These are phyloP conservation scores for Raddia distichophylla DNA, from an alignment of 176 grass and related monocot genomes.

Conservation along the genomic window DNA sequence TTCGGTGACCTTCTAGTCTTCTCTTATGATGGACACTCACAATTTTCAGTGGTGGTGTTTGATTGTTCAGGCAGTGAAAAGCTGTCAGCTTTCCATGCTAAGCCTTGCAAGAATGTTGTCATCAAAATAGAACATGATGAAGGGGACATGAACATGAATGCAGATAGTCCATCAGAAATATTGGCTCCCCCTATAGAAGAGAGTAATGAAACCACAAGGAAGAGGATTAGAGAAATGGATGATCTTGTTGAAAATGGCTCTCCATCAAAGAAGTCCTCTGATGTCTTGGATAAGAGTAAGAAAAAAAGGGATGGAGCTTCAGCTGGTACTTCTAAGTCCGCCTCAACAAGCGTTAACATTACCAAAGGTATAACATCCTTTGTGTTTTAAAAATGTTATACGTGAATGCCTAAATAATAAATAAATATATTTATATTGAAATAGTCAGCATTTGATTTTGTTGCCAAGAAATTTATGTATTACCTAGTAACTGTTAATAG, in stretches of 20 bases:
- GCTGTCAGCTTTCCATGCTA: constrained; percentile 42
- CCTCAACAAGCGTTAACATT: neutral
- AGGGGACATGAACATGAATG: neutral
- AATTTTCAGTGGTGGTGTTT: constrained; percentile 71
- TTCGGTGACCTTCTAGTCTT: constrained; percentile 69
- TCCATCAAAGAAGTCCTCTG: constrained; percentile 19
- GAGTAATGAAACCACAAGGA: constrained; percentile 21
- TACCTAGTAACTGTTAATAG: constrained; percentile 7
- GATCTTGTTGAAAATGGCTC: neutral
- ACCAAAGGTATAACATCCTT: constrained; percentile 39
- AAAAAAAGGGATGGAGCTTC: constrained; percentile 20
- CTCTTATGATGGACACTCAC: constrained; percentile 49
- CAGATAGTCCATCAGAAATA: constrained; percentile 21
- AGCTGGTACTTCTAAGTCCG: constrained; percentile 28
- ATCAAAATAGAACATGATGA: constrained; percentile 32
- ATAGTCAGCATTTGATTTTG: constrained; percentile 17
- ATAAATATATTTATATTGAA: constrained; percentile 22
- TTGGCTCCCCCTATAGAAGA: neutral
- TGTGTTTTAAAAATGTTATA: neutral
- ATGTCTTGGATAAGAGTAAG: neutral
- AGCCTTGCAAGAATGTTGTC: neutral
- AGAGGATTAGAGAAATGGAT: constrained; percentile 18
- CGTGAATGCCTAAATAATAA: constrained; percentile 9
- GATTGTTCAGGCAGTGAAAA: constrained; percentile 53
- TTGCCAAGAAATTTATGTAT: neutral